phyloP scores from a whole-genome alignment of 2,329 filamentous ascomycete genomes.

The Exserohilum turcica region DNA sequence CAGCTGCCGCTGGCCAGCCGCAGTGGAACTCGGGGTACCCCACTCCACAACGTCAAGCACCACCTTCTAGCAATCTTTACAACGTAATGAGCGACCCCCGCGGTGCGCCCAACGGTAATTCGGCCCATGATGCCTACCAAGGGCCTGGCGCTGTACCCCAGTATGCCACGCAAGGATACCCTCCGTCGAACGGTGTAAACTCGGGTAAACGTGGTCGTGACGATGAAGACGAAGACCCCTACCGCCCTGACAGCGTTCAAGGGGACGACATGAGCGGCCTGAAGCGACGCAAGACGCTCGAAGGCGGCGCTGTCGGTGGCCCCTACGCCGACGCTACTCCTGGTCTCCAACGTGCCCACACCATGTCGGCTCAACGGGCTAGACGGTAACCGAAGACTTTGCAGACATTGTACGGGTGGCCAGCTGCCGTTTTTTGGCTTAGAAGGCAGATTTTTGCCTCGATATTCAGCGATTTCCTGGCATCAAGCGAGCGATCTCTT shows the following conservation, averaged over 20 bases:
- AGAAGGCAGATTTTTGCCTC: constrained; percentile 30
- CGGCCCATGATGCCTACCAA: constrained; percentile 72
- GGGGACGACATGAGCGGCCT: constrained; percentile 66
- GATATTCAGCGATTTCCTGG: constrained; percentile 22
- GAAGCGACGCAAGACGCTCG: constrained; percentile 80
- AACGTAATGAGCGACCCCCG: constrained; percentile 86
- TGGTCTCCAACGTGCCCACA: constrained; percentile 41
- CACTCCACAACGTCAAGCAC: constrained; percentile 73
- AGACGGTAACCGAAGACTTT: constrained; percentile 32
- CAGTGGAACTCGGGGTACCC: constrained; percentile 77
- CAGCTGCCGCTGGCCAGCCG: constrained; percentile 70
- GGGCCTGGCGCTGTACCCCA: constrained; percentile 62
- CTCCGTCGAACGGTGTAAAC: constrained; percentile 65
- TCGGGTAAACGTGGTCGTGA: constrained; percentile 67
- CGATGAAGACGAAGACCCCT: constrained; percentile 68
- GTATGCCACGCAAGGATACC: constrained; percentile 66
- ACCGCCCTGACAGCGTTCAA: constrained; percentile 63
- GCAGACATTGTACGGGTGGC: constrained; percentile 25
- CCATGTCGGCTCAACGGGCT: constrained; percentile 36
- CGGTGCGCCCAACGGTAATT: constrained; percentile 66
- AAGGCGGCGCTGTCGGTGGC: constrained; percentile 49
- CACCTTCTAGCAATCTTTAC: constrained; percentile 81
- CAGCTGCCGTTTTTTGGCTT: constrained; percentile 29
- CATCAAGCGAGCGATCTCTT: constrained; percentile 27
- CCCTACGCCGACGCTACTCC: constrained; percentile 41